These are phyloP conservation scores for Dryas integrifolia DNA, from an alignment of 331 rosid genomes.

Conservation along the genomic window DNA sequence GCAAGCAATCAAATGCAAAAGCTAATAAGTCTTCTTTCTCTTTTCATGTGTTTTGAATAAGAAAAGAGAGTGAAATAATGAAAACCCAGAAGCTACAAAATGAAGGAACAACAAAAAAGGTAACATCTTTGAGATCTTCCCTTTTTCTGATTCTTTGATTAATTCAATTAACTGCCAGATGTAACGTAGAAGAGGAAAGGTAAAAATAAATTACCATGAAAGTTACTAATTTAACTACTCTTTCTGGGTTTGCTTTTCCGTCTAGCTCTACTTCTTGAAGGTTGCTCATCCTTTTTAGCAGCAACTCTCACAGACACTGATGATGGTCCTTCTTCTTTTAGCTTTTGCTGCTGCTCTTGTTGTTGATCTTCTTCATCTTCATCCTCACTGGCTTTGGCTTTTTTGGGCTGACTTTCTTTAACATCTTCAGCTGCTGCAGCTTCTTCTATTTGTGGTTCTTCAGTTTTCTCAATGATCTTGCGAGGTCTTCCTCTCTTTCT, in stretches of 20 bases:
- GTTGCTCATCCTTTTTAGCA: slow-evolving; percentile 33
- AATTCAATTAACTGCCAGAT: neutral
- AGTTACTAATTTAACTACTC: slow-evolving; percentile 37
- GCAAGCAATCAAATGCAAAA: neutral
- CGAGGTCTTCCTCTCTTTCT: slow-evolving; percentile 89
- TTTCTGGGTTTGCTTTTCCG: slow-evolving; percentile 75
- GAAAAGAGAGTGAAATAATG: neutral
- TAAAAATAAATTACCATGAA: neutral
- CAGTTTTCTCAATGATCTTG: slow-evolving; percentile 39
- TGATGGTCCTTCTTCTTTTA: slow-evolving; percentile 26
- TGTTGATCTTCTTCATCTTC: slow-evolving; percentile 7
- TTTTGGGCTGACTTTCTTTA: slow-evolving; percentile 33
- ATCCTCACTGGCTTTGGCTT: slow-evolving; percentile 21
- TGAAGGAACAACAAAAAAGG: neutral
- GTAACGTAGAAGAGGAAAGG: neutral
- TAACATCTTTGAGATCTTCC: slow-evolving; percentile 7
- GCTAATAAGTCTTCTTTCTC: neutral
- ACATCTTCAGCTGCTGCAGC: slow-evolving; percentile 15
- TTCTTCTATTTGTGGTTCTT: slow-evolving; percentile 12
- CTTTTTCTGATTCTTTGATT: neutral
- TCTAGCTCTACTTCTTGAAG: slow-evolving; percentile 58
- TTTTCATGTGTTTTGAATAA: neutral
- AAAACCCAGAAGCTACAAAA: neutral
- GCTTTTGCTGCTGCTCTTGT: slow-evolving; percentile 6
- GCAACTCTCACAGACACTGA: slow-evolving; percentile 10